Evolutionary conservation across 2,329 filamentous ascomycete species (phyloP), one percentile per base, ranked within the genome.

Genomic region (Scedosporium aurantiacum): DNA sequence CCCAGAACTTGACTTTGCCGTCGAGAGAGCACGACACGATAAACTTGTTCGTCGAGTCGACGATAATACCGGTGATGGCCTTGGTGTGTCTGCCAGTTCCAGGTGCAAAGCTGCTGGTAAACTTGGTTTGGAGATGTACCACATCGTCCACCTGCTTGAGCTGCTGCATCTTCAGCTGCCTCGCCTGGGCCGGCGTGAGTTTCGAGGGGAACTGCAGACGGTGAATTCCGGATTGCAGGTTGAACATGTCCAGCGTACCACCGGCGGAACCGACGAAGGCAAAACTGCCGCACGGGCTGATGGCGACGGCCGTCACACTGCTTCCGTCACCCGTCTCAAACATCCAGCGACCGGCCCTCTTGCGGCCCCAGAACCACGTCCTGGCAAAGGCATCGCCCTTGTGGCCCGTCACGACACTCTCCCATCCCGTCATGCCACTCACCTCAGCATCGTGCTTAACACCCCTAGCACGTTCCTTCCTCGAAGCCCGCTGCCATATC

Each of bases 331-430:
- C 83, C 0, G 92, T 97, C 65, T 89, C 86, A 67, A 99, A 90
- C 0, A 89, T 88, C 94, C 94, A 99, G 65, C 94, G 82, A 10
- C 94, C 94, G 57, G 94, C 92, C 68, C 88, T 86, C 74, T 95
- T 97, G 62, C 91, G 87, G 5, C 93, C 94, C 92, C 94, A 97
- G 75, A 97, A 97, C 94, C 94, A 99, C 1, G 94, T 97, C 60
- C 94, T 85, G 18, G 91, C 94, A 70, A 84, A 89, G 54, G 86
- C 82, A 69, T 97, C 93, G 59, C 88, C 85, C 69, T 87, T 87
- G 71, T 99, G 95, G 8, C 91, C 93, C 3, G 94, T 99, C 2
- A 99, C 84, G 5, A 99, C 86, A 70, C 93, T 97, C 73, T 99
- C 95, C 94, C 94, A 99, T 1, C 94, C 94, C 2, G 92, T 96